Evolutionary conservation across 169 alveolate genomes (phyloP), one percentile per base, ranked within the genome.

Genomic region (Cyclospora cayetanensis): DNA sequence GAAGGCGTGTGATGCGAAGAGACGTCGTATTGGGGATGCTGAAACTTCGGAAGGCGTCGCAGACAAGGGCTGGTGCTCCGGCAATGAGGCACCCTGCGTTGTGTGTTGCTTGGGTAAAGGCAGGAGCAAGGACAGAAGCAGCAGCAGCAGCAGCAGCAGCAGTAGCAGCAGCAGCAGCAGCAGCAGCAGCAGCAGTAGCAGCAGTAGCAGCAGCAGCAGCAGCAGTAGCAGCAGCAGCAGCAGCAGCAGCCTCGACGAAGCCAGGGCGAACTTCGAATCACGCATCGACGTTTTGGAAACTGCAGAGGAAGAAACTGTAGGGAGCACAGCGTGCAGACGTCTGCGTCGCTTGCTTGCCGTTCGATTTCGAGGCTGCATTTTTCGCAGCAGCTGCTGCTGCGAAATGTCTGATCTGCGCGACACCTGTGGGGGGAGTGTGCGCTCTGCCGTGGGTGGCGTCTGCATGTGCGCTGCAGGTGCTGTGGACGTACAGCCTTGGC

Each of bases 211-310:
- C 53, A 35, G 83, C 83, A 34, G 53, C 83, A 70, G 83, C 77
- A 65, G 77, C 18, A 65, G 77, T 53, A 70, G 83, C 83, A 70
- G 83, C 83, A 70, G 83, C 83, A 34, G 83, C 29, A 37, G 31
- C 52, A 70, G 70, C 34, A 55, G n/a, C n/a, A 29, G 70, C 29
- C 27, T 4, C 9, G 27, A 34, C n/a, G n/a, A n/a, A n/a, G n/a
- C n/a, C n/a, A n/a, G n/a, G n/a, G n/a, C n/a, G n/a, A n/a, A n/a
- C n/a, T n/a, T n/a, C n/a, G n/a, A n/a, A n/a, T n/a, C n/a, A n/a
- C n/a, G n/a, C n/a, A n/a, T n/a, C n/a, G n/a, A n/a, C n/a, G n/a
- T n/a, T n/a, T n/a, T n/a, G n/a, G n/a, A n/a, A n/a, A n/a, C n/a
- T n/a, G n/a, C n/a, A n/a, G n/a, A n/a, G n/a, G n/a, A n/a, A n/a